Evolutionary conservation across 257 asterid species (phyloP), one percentile per base, ranked within the genome.

Genomic region (Salvia hispanica): DNA sequence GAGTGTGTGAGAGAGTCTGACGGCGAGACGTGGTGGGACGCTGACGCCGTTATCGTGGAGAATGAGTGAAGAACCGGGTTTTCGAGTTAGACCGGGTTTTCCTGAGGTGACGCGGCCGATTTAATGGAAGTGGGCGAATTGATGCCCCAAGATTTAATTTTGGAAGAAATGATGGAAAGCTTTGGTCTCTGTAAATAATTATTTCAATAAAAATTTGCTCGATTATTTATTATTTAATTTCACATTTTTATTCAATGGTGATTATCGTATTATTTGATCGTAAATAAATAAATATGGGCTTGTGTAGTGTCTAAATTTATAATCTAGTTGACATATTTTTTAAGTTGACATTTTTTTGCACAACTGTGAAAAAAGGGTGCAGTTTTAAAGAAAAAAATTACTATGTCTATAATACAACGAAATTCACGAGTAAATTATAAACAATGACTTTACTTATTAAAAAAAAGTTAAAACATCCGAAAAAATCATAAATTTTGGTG

Each of bases 11-110:
- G 75, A 60, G 85, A 69, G 55, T 4, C 72, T n/a, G 85, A 83
- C 82, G 87, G 69, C 75, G 86, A 77, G 8, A 76, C 81, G 2
- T 84, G 94, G 95, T 86, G 88, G 90, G 88, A 84, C 68, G 91
- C 92, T 62, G 95, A 81, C 92, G 92, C 86, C 88, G 90, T 78
- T 51, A 86, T 81, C 2, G 62, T 68, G 45, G 93, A 83, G 51
- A 73, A 81, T 9, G 83, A 82, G 21, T 64, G n/a, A 69, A 11
- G 72, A 63, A 6, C 45, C 25, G 18, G 43, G 11, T 48, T 48
- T 4, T 66, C 71, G 36, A 40, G 67, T 55, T 44, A n/a, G 54
- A 66, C 71, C 58, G 47, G 61, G 69, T 57, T 70, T 70, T 36
- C 14, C 43, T 16, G 71, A 46, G 71, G 8, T 45, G 56, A 71